Percentiles rank a stretch among this genome's conserved stretches.
Conservation (phyloP, 805 yeast genomes). For the Yarrowia sp. region DNA sequence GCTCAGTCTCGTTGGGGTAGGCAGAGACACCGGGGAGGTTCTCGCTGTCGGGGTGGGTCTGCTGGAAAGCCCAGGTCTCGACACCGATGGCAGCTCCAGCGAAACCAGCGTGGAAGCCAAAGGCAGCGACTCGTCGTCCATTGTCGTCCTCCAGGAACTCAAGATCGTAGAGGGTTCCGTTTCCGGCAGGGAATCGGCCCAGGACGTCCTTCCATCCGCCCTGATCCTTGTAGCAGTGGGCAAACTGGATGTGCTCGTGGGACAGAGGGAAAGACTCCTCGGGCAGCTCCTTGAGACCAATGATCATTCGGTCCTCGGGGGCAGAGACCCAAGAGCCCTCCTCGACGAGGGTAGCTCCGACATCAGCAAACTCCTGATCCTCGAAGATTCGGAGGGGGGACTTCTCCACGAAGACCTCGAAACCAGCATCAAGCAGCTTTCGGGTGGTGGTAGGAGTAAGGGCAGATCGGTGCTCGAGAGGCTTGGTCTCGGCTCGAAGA, state of each 20-base stretch:
- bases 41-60: conserved; percentile 59
- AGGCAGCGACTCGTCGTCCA: conserved; percentile 99
- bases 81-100: conserved; percentile 99
- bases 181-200: conserved; percentile 83
- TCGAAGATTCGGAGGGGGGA: conserved; percentile 78
- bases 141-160: conserved; percentile 91
- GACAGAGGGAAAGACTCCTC: conserved; percentile 87
- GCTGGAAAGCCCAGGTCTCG: conserved; percentile 91
- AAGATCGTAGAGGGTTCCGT: conserved; percentile 85
- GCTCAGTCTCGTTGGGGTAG: conserved; percentile 71
- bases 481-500: conserved; percentile 95
- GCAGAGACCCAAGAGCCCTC: conserved; percentile 92
- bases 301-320: conserved; percentile 82
- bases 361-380: conserved; percentile 66
- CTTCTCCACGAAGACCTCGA: conserved; percentile 83
- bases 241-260: conserved; percentile 97
- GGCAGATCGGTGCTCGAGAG: conserved; percentile 95
- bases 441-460: conserved; percentile 89
- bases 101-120: conserved; percentile 99
- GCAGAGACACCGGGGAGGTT: conserved; percentile 79
- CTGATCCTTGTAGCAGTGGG: conserved; percentile 97
- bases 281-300: conserved; percentile 94
- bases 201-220: conserved; percentile 95
- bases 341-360: conserved; percentile 86
- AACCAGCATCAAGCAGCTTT: conserved; percentile 79